A percentile compares a stretch with the other conserved stretches of the same genome.
Conservation (phyloP, 2,329 filamentous ascomycete genomes). For the Aspergillus carbonarius region DNA sequence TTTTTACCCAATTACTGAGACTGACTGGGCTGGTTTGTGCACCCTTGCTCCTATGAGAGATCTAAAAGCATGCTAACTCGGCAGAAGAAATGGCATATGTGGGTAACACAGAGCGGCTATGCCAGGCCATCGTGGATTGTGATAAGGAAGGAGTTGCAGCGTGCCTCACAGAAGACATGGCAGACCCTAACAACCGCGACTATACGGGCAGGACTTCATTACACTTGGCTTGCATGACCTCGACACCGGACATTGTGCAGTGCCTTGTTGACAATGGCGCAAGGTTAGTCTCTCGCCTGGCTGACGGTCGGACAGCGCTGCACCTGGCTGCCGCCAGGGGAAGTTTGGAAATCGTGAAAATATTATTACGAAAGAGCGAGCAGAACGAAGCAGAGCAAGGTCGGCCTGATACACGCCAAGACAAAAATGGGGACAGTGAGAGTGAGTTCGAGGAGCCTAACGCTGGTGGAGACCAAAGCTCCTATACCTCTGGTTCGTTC, state of each 20-base stretch:
- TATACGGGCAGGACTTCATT: conserved; percentile 77
- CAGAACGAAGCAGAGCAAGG: conserved; percentile 51
- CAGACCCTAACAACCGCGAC: conserved; percentile 71
- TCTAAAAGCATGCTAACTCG: not conserved
- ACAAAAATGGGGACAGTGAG: conserved; percentile 25
- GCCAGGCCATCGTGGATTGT: conserved; percentile 75
- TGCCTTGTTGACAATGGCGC: conserved; percentile 70
- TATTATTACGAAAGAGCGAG: conserved; percentile 71
- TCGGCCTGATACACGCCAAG: conserved; percentile 25
- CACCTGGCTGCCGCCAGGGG: conserved; percentile 76
- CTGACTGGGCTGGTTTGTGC: conserved; percentile 68
- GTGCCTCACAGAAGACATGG: conserved; percentile 67
- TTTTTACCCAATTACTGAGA: conserved; percentile 77
- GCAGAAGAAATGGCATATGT: conserved; percentile 78
- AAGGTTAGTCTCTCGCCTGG: conserved; percentile 70
- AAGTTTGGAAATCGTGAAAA: conserved; percentile 65
- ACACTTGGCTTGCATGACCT: conserved; percentile 70
- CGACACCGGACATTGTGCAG: conserved; percentile 68
- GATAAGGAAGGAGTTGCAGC: conserved; percentile 69
- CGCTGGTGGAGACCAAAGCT: conserved; percentile 47
- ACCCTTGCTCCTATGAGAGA: too few relatives aligned
- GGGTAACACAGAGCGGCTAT: conserved; percentile 73
- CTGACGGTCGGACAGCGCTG: conserved; percentile 78
- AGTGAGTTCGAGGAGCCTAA: conserved; percentile 28
- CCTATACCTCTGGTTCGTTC: conserved; percentile 67